Percentiles rank a stretch among this genome's conserved stretches.
Conservation (phyloP, 108 stramenopile genomes). For the Aurantiochytrium sp. region DNA sequence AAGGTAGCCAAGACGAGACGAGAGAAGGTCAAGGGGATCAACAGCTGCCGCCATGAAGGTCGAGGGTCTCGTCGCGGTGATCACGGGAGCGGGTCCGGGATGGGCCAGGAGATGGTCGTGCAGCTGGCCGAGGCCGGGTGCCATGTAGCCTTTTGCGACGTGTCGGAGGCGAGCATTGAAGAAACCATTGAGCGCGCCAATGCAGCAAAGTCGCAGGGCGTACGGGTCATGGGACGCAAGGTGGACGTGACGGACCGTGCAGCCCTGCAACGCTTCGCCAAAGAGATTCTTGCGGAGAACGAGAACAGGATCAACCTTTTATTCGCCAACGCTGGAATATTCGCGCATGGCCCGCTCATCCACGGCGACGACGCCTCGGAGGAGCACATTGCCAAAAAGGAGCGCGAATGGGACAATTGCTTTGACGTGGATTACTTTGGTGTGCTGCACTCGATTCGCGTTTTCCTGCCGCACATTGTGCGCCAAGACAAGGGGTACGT, state of each 20-base stretch:
- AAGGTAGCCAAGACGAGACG: too few species aligned
- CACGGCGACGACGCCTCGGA: neutral
- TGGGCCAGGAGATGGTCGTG: neutral
- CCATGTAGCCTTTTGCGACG: neutral
- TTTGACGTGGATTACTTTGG: constrained; percentile 9
- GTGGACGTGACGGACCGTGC: neutral
- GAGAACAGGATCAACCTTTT: neutral
- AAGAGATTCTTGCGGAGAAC: neutral
- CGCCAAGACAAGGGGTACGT: neutral
- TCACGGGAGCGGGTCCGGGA: neutral
- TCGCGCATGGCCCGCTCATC: neutral
- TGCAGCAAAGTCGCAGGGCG: neutral
- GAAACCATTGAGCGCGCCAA: neutral
- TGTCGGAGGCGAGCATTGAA: neutral
- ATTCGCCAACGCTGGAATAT: neutral
- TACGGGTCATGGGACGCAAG: neutral
- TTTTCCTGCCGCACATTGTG: constrained; percentile 1
- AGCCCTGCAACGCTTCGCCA: neutral
- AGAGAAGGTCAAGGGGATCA: neutral
- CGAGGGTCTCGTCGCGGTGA: neutral
- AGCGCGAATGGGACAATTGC: neutral
- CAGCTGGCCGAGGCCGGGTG: neutral
- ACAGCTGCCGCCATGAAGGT: neutral
- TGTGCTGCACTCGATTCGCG: constrained; percentile 14
- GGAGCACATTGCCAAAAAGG: neutral